phyloP scores from a whole-genome alignment of 2,329 filamentous ascomycete genomes.

The Rhynchosporium graminicola region DNA sequence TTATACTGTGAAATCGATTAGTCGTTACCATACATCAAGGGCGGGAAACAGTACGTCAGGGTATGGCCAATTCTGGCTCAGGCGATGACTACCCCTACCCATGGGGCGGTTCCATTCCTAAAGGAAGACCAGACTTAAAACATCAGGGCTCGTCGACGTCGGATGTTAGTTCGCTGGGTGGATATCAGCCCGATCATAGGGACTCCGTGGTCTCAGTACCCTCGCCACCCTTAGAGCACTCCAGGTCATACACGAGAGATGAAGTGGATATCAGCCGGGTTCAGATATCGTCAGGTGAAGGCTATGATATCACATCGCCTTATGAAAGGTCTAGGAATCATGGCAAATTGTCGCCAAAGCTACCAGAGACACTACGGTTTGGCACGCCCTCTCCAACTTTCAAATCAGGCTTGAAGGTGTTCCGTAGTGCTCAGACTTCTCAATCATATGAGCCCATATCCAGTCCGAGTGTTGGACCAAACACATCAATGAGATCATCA shows the following conservation, averaged over 20 bases:
- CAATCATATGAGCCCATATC: conserved; percentile 30
- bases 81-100: conserved; percentile 28
- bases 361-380: conserved; percentile 30
- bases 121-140: conserved; percentile 22
- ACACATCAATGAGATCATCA: conserved; percentile 22
- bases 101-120: conserved; percentile 21
- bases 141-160: conserved; percentile 28
- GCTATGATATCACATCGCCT: conserved; percentile 21
- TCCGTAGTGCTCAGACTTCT: conserved; percentile 25
- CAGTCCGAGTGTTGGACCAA: conserved; percentile 21
- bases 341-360: conserved; percentile 18
- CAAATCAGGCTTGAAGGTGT: conserved; percentile 28
- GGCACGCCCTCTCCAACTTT: conserved; percentile 30
- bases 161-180: conserved; percentile 26
- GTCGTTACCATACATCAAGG: background rate
- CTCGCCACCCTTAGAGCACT: conserved; percentile 20
- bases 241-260: conserved; percentile 25
- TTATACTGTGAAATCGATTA: conserved; percentile 9
- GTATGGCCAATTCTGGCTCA: conserved; percentile 33
- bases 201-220: conserved; percentile 31
- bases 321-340: conserved; percentile 14
- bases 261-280: conserved; percentile 36
- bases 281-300: conserved; percentile 24
- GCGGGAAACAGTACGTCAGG: conserved; percentile 6
- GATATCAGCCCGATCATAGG: conserved; percentile 24